phyloP scores from a whole-genome alignment of 2,329 filamentous ascomycete genomes.

The Nigrograna mackinnonii region DNA sequence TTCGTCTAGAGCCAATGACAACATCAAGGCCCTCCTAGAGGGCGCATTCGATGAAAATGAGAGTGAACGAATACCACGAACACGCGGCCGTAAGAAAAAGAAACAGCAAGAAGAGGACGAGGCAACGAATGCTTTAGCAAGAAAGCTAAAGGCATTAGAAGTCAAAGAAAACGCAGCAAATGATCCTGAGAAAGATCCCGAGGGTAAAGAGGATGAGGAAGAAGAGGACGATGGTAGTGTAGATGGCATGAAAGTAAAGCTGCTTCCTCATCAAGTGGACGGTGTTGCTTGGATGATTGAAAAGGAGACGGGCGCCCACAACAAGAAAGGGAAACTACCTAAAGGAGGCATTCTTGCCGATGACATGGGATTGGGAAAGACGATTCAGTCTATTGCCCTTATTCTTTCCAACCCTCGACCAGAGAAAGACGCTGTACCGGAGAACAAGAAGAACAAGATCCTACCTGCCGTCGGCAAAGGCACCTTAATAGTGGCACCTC shows the following conservation, averaged over 20 bases:
- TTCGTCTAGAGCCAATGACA: slow-evolving; percentile 70
- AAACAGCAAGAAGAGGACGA: slow-evolving; percentile 37
- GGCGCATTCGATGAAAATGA: slow-evolving; percentile 78
- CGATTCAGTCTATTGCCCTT: slow-evolving; percentile 87
- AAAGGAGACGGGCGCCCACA: slow-evolving; percentile 84
- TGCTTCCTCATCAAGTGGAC: slow-evolving; percentile 92
- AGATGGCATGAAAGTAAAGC: slow-evolving; percentile 81
- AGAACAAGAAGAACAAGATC: slow-evolving; percentile 66
- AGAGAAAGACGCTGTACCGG: slow-evolving; percentile 51
- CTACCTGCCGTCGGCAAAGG: slow-evolving; percentile 71
- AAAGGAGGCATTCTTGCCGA: slow-evolving; percentile 95
- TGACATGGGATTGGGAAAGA: slow-evolving; percentile 97
- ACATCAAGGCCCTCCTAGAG: slow-evolving; percentile 81
- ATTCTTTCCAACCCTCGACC: slow-evolving; percentile 80
- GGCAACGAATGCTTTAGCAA: slow-evolving; percentile 42
- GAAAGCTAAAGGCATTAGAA: slow-evolving; percentile 48
- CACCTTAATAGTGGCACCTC: slow-evolving; percentile 88
- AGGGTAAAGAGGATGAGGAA: slow-evolving; percentile 47
- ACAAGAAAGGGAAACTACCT: slow-evolving; percentile 75
- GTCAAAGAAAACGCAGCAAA: slow-evolving; percentile 51
- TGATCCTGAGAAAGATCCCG: slow-evolving; percentile 52
- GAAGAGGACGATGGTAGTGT: slow-evolving; percentile 65
- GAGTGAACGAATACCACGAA: slow-evolving; percentile 52
- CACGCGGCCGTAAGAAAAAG: slow-evolving; percentile 50
- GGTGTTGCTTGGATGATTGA: slow-evolving; percentile 95